Evolutionary conservation across 768 basidiomycete species (phyloP), one percentile per base, ranked within the genome.

Genomic region (Tylopilus plumbeoviolaceoides): DNA sequence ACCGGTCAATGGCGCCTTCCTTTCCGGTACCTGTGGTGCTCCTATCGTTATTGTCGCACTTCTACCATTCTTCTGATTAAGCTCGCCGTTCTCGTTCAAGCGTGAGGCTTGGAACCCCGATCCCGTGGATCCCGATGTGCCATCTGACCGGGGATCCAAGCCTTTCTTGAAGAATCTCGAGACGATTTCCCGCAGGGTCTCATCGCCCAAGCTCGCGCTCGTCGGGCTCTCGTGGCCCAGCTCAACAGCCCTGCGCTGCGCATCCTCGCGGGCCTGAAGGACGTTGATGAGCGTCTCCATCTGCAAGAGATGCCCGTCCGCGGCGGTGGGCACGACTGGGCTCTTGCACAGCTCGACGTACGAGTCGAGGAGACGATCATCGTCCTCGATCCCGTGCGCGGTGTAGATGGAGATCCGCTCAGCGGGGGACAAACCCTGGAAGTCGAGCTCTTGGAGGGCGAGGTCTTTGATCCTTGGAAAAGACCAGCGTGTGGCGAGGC

Each of bases 341-440:
- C 84, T 78, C 28, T 72, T 72, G 59, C 82, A 82, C 0, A 89
- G 70, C 0, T 73, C 69, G 2, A 76, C 72, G 48, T 84, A 89
- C 0, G 78, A 70, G 0, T 76, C 74, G 20, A 83, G 58, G 25
- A 87, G 78, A 18, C 79, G 70, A 20, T 73, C 70, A 36, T 71
- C 68, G 38, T 83, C 78, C 47, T 30, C 30, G 30, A 87, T 75
- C 0, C 73, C 64, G 57, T 79, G 75, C 5, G 66, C 64, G 10
- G 83, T 82, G 55, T 86, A 88, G 1, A 83, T 64, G 0, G 75
- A 72, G 45, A 87, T 78, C 14, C 81, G 77, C 1, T 81, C 74
- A 0, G 84, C 76, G 4, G 76, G 72, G 0, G 72, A 63, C 39
- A 85, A 72, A 0, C 62, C 35, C 4, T 83, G 78, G 2, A 84